Evolutionary conservation across 257 asterid genomes (phyloP).

Genomic region (Rubia yunnanensis): DNA sequence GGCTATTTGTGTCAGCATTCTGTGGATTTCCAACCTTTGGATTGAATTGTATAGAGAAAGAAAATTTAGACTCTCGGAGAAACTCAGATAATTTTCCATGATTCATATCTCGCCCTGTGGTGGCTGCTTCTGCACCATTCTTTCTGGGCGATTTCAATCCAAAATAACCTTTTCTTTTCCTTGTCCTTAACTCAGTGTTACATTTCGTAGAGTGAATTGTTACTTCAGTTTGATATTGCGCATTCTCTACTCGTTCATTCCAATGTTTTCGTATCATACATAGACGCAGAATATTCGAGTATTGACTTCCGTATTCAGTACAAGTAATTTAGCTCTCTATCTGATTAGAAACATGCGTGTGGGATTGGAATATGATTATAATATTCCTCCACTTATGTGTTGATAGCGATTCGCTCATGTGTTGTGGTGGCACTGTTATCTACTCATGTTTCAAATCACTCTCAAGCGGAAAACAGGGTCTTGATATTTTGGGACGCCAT

Average conservation of each 20-base stretch:
- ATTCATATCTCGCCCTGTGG: background rate
- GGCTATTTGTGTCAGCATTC: conserved; percentile 70
- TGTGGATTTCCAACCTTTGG: conserved; percentile 85
- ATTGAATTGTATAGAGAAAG: conserved; percentile 46
- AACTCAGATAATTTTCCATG: conserved; percentile 25
- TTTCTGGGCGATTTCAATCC: background rate
- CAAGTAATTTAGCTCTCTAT: background rate
- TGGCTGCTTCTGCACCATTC: conserved; percentile 1
- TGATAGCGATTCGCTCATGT: background rate
- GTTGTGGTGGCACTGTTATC: background rate
- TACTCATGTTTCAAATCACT: background rate
- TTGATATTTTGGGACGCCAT: background rate
- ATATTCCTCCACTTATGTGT: background rate
- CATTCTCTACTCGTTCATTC: background rate
- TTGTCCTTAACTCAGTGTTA: background rate
- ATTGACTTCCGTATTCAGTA: no score
- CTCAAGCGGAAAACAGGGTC: background rate
- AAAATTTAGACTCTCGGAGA: conserved; percentile 26
- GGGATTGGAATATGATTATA: background rate
- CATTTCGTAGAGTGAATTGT: background rate
- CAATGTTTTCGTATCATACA: background rate
- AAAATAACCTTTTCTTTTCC: background rate
- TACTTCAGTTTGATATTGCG: no score
- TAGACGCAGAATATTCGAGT: no score
- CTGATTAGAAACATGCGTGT: background rate